Percentiles rank a stretch among this genome's conserved stretches.
These are phyloP conservation scores for Puccinia horiana DNA, from an alignment of 1,284 basidiomycete species.

Conservation along the genomic window DNA sequence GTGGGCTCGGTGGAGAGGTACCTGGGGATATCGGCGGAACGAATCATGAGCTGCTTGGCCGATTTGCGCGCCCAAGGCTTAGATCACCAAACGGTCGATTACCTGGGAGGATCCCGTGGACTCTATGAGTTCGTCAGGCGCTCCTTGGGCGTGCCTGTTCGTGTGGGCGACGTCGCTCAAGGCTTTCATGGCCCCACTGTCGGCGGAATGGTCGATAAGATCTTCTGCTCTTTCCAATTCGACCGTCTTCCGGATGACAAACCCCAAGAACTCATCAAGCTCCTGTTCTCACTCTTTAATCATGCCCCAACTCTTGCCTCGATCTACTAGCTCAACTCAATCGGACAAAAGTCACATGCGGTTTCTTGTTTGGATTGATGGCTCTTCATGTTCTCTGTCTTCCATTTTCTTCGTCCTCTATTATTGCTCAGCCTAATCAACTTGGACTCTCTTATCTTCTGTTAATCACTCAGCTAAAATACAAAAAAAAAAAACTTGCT, in stretches of 20 bases:
- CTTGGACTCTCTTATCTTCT: too few species aligned
- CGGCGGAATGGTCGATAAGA: constrained; percentile 19
- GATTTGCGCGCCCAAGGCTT: neutral
- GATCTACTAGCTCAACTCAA: too few species aligned
- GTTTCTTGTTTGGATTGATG: too few species aligned
- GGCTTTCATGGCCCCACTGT: neutral
- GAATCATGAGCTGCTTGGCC: neutral
- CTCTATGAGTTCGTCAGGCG: constrained; percentile 25
- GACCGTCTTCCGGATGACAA: neutral
- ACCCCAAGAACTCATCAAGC: neutral
- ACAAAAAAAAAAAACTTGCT: too few species aligned
- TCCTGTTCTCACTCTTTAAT: neutral
- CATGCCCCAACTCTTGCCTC: neutral
- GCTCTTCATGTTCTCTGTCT: too few species aligned
- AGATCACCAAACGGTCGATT: neutral
- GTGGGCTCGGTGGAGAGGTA: neutral
- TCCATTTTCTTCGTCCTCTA: too few species aligned
- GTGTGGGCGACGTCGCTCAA: constrained; percentile 7
- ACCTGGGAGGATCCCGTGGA: neutral
- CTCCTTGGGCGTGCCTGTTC: neutral
- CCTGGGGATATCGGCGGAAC: neutral
- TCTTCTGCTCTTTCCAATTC: constrained; percentile 19
- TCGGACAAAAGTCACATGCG: too few species aligned
- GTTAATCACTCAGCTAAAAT: too few species aligned
- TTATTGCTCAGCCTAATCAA: too few species aligned